Evolutionary conservation across 2,329 filamentous ascomycete species (phyloP), one percentile per base, ranked within the genome.

Genomic region (Epichloe scottii): DNA sequence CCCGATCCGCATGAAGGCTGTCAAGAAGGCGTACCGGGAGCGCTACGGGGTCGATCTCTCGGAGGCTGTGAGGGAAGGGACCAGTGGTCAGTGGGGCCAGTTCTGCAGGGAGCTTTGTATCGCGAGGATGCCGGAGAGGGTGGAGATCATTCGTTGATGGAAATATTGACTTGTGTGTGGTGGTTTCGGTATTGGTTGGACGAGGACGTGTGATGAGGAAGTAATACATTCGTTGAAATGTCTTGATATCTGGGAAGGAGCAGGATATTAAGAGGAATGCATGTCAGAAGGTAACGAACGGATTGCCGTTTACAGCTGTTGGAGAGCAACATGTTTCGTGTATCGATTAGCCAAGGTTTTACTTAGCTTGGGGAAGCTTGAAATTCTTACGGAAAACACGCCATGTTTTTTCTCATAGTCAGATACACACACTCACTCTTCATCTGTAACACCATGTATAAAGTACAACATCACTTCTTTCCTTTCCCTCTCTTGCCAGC

Each of bases 21-120:
- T 97, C 50, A 94, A 94, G 74, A 69, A 71, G 34, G 87, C 89
- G 55, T 98, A 89, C 67, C 76, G 79, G 51, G 81, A 84, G 55
- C 82, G 89, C 54, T 96, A 96, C 66, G 76, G 78, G 5, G 71
- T 77, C 48, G 79, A 85, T 44, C 75, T 97, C 56, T 81, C 89
- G 62, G 82, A 88, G 44, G 87, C 87, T 42, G 81, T 98, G 38
- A 78, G 79, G 46, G 85, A 89, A 49, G 85, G 85, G 41, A 87
- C 88, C 0, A 81, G 78, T 55, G 81, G 84, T 1, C 84, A 91
- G 56, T 90, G 86, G 77, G 84, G 85, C 0, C 72, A 80, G 55
- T 93, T 93, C 63, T 90, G 85, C 62, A 71, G 82, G 56, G 79
- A 81, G 63, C 65, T 94, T 60, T 84, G 81, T 59, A 79, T 84